Evolutionary conservation across 345 rosid genomes (phyloP), one percentile per base, ranked within the genome.

Genomic region (Corymbia maculata): DNA sequence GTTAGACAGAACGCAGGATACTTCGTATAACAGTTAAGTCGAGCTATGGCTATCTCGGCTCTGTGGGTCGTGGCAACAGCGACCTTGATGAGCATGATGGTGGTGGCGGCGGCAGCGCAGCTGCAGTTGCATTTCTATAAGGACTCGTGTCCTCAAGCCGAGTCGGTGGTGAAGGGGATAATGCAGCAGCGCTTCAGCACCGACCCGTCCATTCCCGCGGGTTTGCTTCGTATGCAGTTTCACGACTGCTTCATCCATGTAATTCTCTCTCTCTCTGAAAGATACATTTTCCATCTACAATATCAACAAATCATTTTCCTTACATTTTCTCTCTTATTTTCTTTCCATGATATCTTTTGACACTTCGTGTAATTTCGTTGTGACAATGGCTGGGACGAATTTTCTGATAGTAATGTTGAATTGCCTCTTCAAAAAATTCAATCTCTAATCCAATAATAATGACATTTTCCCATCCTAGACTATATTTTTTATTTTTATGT

Each of bases 161-260:
- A 89, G 90, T 10, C 28, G 66, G 19, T 88, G n/a, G 85, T 88
- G 53, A 86, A 79, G 57, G 30, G 26, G 12, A 86, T 86, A 49
- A 66, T 88, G 70, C 53, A 86, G 59, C 19, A 53, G 55, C 70
- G 80, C 5, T 51, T 52, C 55, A 42, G 28, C 85, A 13, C 52
- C 15, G 86, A 88, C 87, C 88, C 90, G 19, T 86, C 90, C 30
- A 66, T 88, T 44, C 87, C 90, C 49, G 90, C 87, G 14, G 90
- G 90, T 24, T 45, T 88, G 85, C 88, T 88, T 70, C 87, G 90
- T 9, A 79, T 88, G 52, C 90, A 88, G 9, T 88, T 88, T 51
- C 90, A 88, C n/a, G 90, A 88, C 87, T 88, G 90, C 87, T 86
- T 88, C 55, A 26, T 88, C 85, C 52, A 2, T 8, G 90, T 88